Base-by-base conservation (phyloP, 345 rosid genomes). In the Capsella bursapastoris region DNA sequence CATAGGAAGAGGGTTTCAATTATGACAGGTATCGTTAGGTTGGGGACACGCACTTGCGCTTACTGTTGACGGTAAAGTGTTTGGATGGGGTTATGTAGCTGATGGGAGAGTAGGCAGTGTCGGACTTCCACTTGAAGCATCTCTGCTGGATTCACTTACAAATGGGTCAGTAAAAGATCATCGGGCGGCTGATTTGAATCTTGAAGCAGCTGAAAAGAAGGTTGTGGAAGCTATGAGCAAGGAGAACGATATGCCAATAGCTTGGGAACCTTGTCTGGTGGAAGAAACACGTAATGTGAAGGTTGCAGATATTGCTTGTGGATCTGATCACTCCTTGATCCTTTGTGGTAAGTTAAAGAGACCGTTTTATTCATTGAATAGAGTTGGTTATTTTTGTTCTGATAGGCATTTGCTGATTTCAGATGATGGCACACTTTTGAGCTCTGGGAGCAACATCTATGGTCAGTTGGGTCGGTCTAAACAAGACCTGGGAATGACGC, bases 41-140 rank as follows among this genome's bases (percentile, higher is more conserved):
- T 90, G 99, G 99, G 97, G 97, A 2, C 98, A 95, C 32, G 89
- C 89, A 3, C 90, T 92, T 73, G 99, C 96, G 4, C 80, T 51
- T 73, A 83, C 92, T 28, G 77, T 80, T 31, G 96, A 90, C 48
- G 94, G 93, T 27, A 89, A 83, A 43, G 78, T 92, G 72, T 95
- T 85, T 63, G 96, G 92, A 12, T 95, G 99, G 98, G 98, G 97
- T 77, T 92, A 90, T 81, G 87, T 81, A 27, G 97, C 99, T 34
- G 96, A 95, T 83, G 98, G 96, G 52, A 78, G 94, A 80, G 67
- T 92, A 40, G 98, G 98, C 56, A 88, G 81, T 72, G 78, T 85
- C 0, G 88, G 88, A 4, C 75, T 82, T 60, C 25, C 78, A 43
- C 80, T 78, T 63, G 87, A 82, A 77, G 78, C 48, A 1, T 89